Base-by-base conservation (phyloP, 2,329 filamentous ascomycete species). In the Fusarium equiseti region DNA sequence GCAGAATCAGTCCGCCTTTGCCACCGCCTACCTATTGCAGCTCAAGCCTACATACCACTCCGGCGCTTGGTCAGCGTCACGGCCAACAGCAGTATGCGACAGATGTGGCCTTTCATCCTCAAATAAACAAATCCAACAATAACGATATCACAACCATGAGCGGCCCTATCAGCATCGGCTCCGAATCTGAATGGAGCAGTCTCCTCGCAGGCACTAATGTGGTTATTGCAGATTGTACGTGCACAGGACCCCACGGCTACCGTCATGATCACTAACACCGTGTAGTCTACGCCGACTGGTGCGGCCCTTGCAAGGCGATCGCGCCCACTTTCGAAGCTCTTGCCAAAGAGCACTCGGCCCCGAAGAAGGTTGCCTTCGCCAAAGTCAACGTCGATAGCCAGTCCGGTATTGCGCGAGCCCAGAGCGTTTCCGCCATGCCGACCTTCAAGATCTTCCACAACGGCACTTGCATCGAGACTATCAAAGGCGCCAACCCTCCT, bases 201-300 rank as follows among this genome's bases (percentile, higher is more conserved):
- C 84, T 95, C 57, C 86, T 97, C 50, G 86, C 86, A 58, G 89
- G 90, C 55, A 94, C 92, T 59, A 89, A 88, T 75, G 88, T 98
- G 67, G 93, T 98, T 59, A 88, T 99, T 66, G 89, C 94, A 75
- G 96, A 98, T 83, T 98, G 94, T 97, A 88, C 82, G 90, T 57
- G 29, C 6, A 8, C 32, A 44, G 26, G 8, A 29, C 45, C 45
- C 55, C 56, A 27, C 38, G 27, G 40, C 55, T 50, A 31, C 24
- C 43, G 32, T 29, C 50, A 54, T 43, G 22, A 31, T 44, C 59
- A 71, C 75, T 80, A 78, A 79, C 72, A 64, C 55, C 43, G 75
- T 75, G 42, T 56, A 97, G 94, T 98, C 86, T 97, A 96, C 78
- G 95, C 95, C 80, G 92, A 97, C 83, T 97, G 94, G 93, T 98